Evolutionary conservation across 1,284 basidiomycete species (phyloP).

Genomic region (Apiotrichum gamsii): DNA sequence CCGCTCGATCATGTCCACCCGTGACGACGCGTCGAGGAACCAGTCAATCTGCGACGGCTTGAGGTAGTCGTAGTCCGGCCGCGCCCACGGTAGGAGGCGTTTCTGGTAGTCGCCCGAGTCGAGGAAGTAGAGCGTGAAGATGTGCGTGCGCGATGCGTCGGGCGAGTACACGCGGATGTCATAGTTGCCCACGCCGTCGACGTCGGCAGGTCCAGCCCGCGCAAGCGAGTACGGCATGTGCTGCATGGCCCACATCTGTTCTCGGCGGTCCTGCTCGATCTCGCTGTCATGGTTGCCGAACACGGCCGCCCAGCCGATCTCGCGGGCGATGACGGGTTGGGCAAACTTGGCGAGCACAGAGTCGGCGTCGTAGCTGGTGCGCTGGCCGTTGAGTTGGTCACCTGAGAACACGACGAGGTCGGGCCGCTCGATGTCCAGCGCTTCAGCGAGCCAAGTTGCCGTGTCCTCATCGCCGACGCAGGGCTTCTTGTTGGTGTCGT

Average conservation of each 20-base stretch:
- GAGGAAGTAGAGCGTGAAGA: constrained; percentile 86
- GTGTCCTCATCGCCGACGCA: constrained; percentile 67
- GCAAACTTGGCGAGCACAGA: constrained; percentile 84
- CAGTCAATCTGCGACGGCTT: constrained; percentile 70
- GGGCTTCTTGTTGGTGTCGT: constrained; percentile 54
- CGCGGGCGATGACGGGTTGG: constrained; percentile 62
- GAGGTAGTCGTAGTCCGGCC: constrained; percentile 67
- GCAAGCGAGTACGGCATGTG: constrained; percentile 78
- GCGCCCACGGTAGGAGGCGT: constrained; percentile 49
- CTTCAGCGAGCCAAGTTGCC: constrained; percentile 58
- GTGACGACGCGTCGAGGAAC: constrained; percentile 71
- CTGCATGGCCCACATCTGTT: constrained; percentile 65
- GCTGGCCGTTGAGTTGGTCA: constrained; percentile 76
- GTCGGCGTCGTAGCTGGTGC: constrained; percentile 76
- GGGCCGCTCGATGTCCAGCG: constrained; percentile 76
- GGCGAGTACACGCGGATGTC: constrained; percentile 40
- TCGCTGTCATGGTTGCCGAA: constrained; percentile 92
- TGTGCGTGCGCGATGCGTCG: constrained; percentile 69
- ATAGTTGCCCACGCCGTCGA: constrained; percentile 84
- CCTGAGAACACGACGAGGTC: constrained; percentile 79
- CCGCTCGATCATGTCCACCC: constrained; percentile 64
- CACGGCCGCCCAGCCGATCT: constrained; percentile 81
- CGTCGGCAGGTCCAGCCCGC: constrained; percentile 66
- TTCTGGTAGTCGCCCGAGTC: constrained; percentile 75
- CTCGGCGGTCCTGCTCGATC: constrained; percentile 54